These are phyloP conservation scores for Kwoniella pini DNA, from an alignment of 768 basidiomycete species.

Conservation along the genomic window DNA sequence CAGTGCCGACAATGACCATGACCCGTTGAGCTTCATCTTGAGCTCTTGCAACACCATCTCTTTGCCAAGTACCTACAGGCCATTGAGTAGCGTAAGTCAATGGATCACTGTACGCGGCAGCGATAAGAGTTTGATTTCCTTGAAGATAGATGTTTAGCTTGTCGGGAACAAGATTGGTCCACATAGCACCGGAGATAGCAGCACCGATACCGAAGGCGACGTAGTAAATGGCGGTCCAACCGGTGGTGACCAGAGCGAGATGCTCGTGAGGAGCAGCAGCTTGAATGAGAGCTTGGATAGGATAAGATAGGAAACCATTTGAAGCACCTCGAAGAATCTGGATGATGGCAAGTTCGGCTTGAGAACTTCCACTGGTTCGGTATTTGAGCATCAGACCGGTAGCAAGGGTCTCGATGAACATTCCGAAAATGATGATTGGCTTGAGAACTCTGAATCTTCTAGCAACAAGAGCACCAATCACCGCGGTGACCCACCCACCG, in stretches of 20 bases:
- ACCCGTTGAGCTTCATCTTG: slow-evolving; percentile 52
- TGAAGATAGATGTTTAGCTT: slow-evolving; percentile 39
- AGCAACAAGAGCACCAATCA: slow-evolving; percentile 35
- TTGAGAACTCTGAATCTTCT: slow-evolving; percentile 46
- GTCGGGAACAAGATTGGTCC: slow-evolving; percentile 50
- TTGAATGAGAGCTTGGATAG: slow-evolving; percentile 41
- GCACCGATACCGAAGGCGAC: slow-evolving; percentile 44
- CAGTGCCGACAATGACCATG: slow-evolving; percentile 42
- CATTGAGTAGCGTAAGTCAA: slow-evolving; percentile 38
- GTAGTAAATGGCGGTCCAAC: slow-evolving; percentile 47
- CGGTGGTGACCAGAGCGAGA: slow-evolving; percentile 43
- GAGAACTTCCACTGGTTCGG: slow-evolving; percentile 32
- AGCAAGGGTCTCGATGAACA: slow-evolving; percentile 40
- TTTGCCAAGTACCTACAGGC: slow-evolving; percentile 33
- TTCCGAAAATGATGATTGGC: slow-evolving; percentile 50
- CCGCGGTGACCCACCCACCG: slow-evolving; percentile 31
- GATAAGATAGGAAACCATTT: slow-evolving; percentile 48
- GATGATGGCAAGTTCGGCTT: slow-evolving; percentile 45
- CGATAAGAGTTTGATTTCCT: slow-evolving; percentile 38
- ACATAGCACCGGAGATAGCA: slow-evolving; percentile 51
- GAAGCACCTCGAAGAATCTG: slow-evolving; percentile 43
- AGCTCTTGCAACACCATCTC: slow-evolving; percentile 45
- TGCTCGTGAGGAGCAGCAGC: slow-evolving; percentile 36
- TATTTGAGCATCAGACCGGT: slow-evolving; percentile 52
- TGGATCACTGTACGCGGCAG: slow-evolving; percentile 44